Base-by-base conservation (phyloP, 768 basidiomycete genomes). In the Lentinula guzmanii region DNA sequence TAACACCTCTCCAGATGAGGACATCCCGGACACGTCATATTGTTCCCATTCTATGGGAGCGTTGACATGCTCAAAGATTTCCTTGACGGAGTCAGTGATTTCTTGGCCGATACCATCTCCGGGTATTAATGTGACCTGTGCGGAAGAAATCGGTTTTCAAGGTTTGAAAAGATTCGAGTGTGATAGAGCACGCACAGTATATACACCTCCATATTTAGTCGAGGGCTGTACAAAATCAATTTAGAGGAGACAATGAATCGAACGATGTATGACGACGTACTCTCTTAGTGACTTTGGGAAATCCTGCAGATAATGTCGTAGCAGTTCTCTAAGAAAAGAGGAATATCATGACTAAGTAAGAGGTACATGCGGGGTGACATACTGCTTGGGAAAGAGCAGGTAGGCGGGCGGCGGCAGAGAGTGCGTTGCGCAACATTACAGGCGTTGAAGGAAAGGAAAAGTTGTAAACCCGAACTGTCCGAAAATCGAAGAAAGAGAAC, bases 1-100 rank as follows among this genome's bases (percentile, higher is more conserved):
- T 67, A 98, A 86, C 52, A 86, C 91, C 74, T 98, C 97, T 66
- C 95, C 95, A 52, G 91, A 82, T 42, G 91, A 91, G 41, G 95
- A 96, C 82, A 95, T 87, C 62, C 97, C 97, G 43, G 95, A 96
- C 65, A 99, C 95, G 70, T 98, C 85, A 77, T 95, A 98, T 74
- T 98, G 95, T 70, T 98, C 95, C 92, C 93, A 97, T 72, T 98
- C 93, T 76, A 99, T 96, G 74, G 97, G 97, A 35, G 95, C 97
- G 71, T 98, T 99, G 72, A 94, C 86, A 66, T 92, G 83, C 74
- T 96, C 93, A 71, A 99, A 99, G 71, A 99, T 95, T 76, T 98
- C 95, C 78, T 99, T 98, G 67, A 99, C 95, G 1, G 94, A 95
- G 76, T 96, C 93, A 62, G 96, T 93, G 71, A 99, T 93, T 78